Percentiles rank a stretch among this genome's conserved stretches.
Conservation (phyloP, 2,329 filamentous ascomycete genomes). For the Aspergillus udagawae region DNA sequence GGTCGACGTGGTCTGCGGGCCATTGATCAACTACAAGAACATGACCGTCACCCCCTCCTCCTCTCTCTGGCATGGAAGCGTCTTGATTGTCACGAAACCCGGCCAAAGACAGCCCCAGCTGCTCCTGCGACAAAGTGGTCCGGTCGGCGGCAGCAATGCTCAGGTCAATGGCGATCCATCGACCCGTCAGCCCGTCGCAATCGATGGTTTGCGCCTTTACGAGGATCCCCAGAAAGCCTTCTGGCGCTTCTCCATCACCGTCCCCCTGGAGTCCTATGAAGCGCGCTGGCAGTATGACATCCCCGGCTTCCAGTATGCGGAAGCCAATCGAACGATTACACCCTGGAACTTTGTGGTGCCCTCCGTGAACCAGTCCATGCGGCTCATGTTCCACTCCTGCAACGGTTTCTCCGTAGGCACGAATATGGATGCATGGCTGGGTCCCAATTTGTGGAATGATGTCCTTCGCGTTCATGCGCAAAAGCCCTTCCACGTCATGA, state of each 20-base stretch:
- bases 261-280: constrained; percentile 68
- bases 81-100: constrained; percentile 74
- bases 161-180: constrained; percentile 12
- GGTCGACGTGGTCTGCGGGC: constrained; percentile 44
- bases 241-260: constrained; percentile 55
- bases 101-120: constrained; percentile 62
- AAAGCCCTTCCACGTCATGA: constrained; percentile 64
- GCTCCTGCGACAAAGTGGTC: constrained; percentile 37
- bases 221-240: constrained; percentile 57
- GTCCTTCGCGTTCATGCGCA: constrained; percentile 57
- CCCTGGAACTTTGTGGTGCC: constrained; percentile 54
- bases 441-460: constrained; percentile 61
- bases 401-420: constrained; percentile 66
- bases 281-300: constrained; percentile 76
- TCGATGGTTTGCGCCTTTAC: constrained; percentile 55
- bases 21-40: constrained; percentile 49
- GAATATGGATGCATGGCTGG: constrained; percentile 59
- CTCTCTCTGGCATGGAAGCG: constrained; percentile 72
- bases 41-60: constrained; percentile 34
- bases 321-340: constrained; percentile 52
- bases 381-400: constrained; percentile 67
- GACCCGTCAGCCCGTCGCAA: constrained; percentile 22
- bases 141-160: constrained; percentile 23
- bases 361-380: constrained; percentile 60
- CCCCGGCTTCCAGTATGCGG: constrained; percentile 59